Evolutionary conservation across 2,329 filamentous ascomycete genomes (phyloP).

Genomic region (Venturia pyrina): DNA sequence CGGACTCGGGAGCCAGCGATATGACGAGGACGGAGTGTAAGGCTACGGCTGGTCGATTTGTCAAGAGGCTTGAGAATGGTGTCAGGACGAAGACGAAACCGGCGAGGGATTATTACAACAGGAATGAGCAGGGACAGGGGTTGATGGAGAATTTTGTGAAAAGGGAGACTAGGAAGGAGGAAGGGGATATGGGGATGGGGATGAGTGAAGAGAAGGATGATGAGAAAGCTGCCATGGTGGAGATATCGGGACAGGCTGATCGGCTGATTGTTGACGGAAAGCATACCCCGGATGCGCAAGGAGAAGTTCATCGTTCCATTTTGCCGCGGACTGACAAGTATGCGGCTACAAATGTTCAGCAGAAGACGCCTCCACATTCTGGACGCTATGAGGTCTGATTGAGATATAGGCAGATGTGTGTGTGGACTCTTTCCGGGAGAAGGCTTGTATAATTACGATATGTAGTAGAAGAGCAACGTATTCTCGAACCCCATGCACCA

Average conservation of each 20-base stretch:
- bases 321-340: not conserved
- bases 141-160: not conserved
- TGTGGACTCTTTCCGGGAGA: too few relatives aligned
- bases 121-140: not conserved
- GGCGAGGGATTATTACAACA: not conserved
- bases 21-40: slow-evolving; percentile 69
- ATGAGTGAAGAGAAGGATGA: not conserved
- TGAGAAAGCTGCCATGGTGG: not conserved
- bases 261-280: not conserved
- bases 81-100: slow-evolving; percentile 50
- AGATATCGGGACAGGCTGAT: not conserved
- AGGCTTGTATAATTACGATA: not conserved
- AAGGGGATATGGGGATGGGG: not conserved
- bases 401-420: not conserved
- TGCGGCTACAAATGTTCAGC: not conserved
- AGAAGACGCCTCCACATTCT: not conserved
- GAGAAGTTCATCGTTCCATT: not conserved
- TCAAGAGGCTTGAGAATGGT: slow-evolving; percentile 59
- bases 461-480: not conserved
- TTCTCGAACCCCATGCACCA: not conserved
- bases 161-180: not conserved
- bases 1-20: slow-evolving; percentile 63
- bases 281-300: not conserved
- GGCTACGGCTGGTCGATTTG: slow-evolving; percentile 61
- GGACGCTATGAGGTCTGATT: not conserved